These are phyloP conservation scores for Cytospora mali DNA, from an alignment of 2,329 filamentous ascomycete genomes.

Conservation along the genomic window DNA sequence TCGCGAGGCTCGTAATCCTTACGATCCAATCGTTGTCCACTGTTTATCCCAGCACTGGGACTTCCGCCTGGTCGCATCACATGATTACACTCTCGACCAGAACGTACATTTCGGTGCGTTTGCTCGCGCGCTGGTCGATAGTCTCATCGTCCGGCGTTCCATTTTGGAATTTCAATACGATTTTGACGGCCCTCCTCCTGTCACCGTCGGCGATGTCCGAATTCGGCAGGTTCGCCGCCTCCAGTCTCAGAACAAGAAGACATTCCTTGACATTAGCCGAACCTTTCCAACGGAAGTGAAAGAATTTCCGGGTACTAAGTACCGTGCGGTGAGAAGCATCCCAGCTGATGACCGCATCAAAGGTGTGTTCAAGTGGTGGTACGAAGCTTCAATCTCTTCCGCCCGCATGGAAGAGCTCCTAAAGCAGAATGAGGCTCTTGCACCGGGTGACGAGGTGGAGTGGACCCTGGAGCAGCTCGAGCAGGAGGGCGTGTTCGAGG, in stretches of 20 bases:
- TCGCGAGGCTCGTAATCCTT: constrained; percentile 27
- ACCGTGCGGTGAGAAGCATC: neutral
- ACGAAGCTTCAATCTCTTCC: constrained; percentile 37
- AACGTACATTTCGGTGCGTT: constrained; percentile 32
- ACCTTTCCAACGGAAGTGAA: constrained; percentile 14
- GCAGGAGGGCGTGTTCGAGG: constrained; percentile 29
- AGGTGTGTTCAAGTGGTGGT: constrained; percentile 35
- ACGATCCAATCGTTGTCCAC: constrained; percentile 35
- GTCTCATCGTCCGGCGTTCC: constrained; percentile 29
- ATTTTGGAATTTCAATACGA: constrained; percentile 15
- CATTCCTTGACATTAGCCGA: constrained; percentile 32
- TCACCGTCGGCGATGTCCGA: constrained; percentile 16
- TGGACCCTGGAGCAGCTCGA: constrained; percentile 32
- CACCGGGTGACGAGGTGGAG: constrained; percentile 31
- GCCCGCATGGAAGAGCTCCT: constrained; percentile 32
- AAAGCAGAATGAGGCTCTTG: constrained; percentile 33
- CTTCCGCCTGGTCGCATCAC: constrained; percentile 32
- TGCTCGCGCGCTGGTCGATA: constrained; percentile 33
- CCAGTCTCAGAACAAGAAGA: constrained; percentile 23
- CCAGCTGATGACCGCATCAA: constrained; percentile 20
- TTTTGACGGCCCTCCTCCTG: neutral
- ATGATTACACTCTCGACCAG: constrained; percentile 29
- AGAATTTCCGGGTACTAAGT: neutral
- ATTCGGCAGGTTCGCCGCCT: constrained; percentile 22
- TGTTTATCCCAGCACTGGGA: constrained; percentile 39